Conservation (phyloP, 352 stramenopile genomes). For the Elongisporangium anandrum region DNA sequence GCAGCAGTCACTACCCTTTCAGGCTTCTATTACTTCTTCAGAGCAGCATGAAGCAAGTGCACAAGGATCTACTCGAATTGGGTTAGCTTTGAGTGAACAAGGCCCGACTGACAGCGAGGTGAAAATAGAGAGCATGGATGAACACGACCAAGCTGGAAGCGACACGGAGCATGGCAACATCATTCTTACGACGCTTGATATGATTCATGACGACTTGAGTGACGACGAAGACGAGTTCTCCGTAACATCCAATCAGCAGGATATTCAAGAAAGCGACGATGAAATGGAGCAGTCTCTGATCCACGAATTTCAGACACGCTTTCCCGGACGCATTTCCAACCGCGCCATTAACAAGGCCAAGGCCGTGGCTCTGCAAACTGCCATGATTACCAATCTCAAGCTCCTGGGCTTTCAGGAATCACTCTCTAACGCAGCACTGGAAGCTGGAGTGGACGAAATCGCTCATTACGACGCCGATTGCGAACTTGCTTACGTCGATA, state of each 20-base stretch:
- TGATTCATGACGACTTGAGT: background rate
- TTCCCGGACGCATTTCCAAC: constrained; percentile 25
- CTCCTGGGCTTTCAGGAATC: constrained; percentile 44
- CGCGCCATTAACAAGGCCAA: constrained; percentile 61
- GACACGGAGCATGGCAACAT: background rate
- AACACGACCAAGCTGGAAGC: background rate
- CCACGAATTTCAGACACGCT: background rate
- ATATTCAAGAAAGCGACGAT: background rate
- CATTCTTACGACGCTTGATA: background rate
- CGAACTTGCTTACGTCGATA: constrained; percentile 77
- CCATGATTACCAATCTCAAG: constrained; percentile 46
- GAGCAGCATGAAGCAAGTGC: background rate
- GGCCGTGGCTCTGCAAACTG: constrained; percentile 45
- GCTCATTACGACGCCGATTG: constrained; percentile 66
- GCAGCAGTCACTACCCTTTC: background rate
- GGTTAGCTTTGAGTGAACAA: background rate
- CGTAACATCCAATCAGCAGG: background rate
- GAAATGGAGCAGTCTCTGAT: background rate
- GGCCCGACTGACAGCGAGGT: background rate
- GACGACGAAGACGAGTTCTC: background rate
- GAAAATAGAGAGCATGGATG: background rate
- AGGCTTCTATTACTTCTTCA: background rate
- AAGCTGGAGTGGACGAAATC: constrained; percentile 59
- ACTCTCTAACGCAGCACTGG: constrained; percentile 37
- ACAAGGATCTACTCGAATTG: background rate